phyloP scores from a whole-genome alignment of 345 rosid species.

The Aquilaria sinensis region DNA sequence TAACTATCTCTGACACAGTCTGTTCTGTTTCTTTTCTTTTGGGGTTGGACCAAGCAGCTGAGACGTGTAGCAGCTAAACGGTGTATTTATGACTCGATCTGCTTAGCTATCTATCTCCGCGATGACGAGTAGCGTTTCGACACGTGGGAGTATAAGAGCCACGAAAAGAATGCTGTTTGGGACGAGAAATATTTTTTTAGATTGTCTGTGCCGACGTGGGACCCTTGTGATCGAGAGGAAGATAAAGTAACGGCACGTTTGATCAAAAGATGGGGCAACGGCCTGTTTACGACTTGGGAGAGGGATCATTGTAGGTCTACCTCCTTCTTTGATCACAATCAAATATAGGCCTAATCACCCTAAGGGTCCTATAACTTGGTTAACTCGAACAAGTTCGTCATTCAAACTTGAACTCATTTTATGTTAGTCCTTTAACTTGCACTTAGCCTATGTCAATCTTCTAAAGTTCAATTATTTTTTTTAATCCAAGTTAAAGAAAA shows the following conservation, averaged over 20 bases:
- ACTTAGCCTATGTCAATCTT: too few relatives aligned
- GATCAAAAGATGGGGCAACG: not conserved
- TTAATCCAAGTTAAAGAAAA: too few relatives aligned
- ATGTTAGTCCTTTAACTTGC: too few relatives aligned
- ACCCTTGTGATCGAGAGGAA: slow-evolving; percentile 1
- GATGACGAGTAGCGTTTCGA: slow-evolving; percentile 14
- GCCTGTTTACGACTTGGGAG: not conserved
- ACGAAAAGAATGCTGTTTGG: slow-evolving; percentile 13
- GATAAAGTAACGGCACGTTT: not conserved
- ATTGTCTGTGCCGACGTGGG: slow-evolving; percentile 49
- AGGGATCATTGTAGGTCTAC: not conserved
- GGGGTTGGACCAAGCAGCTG: not conserved
- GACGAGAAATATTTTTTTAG: not conserved
- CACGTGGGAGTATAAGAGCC: slow-evolving; percentile 38
- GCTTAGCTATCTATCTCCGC: slow-evolving; percentile 22
- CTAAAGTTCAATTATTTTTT: too few relatives aligned
- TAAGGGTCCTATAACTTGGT: too few relatives aligned
- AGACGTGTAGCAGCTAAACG: slow-evolving; percentile 18
- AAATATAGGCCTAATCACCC: too few relatives aligned
- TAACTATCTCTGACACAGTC: too few relatives aligned
- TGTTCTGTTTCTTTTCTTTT: not conserved
- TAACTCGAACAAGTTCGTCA: too few relatives aligned
- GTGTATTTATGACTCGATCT: slow-evolving; percentile 25
- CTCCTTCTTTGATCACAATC: too few relatives aligned
- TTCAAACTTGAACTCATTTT: too few relatives aligned